Evolutionary conservation across 441 rosid genomes (phyloP), one percentile per base, ranked within the genome.

Genomic region (Raphanus hybrid): DNA sequence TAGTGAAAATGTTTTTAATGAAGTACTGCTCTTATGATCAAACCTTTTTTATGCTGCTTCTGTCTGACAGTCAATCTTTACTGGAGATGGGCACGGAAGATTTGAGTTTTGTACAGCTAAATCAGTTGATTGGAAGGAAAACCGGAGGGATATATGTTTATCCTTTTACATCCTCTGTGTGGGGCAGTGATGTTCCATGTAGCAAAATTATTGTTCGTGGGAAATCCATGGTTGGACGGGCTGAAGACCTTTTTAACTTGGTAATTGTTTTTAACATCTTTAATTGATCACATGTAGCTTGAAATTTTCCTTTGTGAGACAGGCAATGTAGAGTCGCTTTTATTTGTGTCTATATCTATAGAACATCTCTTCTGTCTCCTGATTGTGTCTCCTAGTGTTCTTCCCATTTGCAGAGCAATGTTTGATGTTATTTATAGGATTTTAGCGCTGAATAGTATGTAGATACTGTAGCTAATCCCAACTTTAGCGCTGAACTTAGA

Each of bases 51-150:
- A 45, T 59, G 32, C 54, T 69, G 39, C 62, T 67, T 78, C 15
- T 73, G 48, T 66, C 20, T 72, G 57, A 50, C 80, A 67, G 99
- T 82, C 98, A 93, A 70, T 92, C 98, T 11, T 86, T 96, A 87
- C 84, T 92, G 74, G 98, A 96, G 90, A 96, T 96, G 99, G 98
- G 99, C 75, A 92, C 98, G 32, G 84, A 91, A 82, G 94, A 96
- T 86, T 79, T 92, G 86, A 82, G 83, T 70, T 96, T 96, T 84
- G 99, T 96, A 60, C 98, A 96, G 84, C 97, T 96, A 74, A 93
- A 93, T 87, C 99, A 96, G 81, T 84, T 96, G 75, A 93, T 96
- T 88, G 99, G 99, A 85, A 87, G 97, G 86, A 96, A 93, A 87
- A 96, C 99, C 15, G 99, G 98, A 60, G 98, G 98, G 50, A 92